Evolutionary conservation across 176 grass and related monocot species (phyloP).

Genomic region (Lolium multiflorum): DNA sequence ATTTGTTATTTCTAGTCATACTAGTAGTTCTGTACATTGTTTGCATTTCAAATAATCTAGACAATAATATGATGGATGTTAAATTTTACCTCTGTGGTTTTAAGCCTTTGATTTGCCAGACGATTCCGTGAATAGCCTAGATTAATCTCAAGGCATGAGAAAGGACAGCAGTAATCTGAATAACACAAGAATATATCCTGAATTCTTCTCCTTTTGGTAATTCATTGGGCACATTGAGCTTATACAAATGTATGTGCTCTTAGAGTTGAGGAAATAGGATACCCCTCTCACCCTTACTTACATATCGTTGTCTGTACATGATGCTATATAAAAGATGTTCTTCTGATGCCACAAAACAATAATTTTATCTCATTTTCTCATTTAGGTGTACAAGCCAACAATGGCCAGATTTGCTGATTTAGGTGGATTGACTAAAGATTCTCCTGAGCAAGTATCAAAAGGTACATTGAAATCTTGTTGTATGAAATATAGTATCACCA

Average conservation of each 20-base stretch:
- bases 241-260: background rate
- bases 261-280: background rate
- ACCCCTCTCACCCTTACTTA: background rate
- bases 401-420: constrained; percentile 84
- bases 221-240: background rate
- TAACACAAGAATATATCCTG: background rate
- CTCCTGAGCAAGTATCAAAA: constrained; percentile 75
- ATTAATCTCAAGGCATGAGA: constrained; percentile 24
- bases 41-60: constrained; percentile 1
- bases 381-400: constrained; percentile 94
- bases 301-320: background rate
- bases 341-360: constrained; percentile 9
- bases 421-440: constrained; percentile 74
- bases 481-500: constrained; percentile 9
- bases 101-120: constrained; percentile 9
- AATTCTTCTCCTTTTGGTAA: background rate
- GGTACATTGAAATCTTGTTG: constrained; percentile 52
- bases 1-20: constrained; percentile 16
- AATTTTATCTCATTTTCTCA: constrained; percentile 21
- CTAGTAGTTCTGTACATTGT: constrained; percentile 25
- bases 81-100: constrained; percentile 8
- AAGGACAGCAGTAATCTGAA: background rate
- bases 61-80: constrained; percentile 14
- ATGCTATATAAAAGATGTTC: constrained; percentile 31
- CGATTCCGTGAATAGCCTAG: background rate